Base-by-base conservation (phyloP, 2,329 filamentous ascomycete species). In the Ploettnerulaceae sp. region DNA sequence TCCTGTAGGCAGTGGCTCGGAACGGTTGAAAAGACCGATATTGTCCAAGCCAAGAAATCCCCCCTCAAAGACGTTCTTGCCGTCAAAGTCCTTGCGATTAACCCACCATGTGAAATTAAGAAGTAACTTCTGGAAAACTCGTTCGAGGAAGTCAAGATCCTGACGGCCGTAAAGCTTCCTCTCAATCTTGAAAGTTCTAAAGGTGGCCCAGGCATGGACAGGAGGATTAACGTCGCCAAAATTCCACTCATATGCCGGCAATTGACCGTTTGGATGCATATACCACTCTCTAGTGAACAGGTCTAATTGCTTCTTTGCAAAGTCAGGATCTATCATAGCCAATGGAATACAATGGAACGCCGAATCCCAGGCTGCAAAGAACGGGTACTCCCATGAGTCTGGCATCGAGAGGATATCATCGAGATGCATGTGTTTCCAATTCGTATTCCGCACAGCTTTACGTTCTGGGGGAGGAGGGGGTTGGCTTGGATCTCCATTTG, bases 91-190 rank as follows among this genome's bases (percentile, higher is more conserved):
- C 68, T 97, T 97, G 48, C 91, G 85, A 66, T 97, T 97, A 15
- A 96, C 91, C 91, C 91, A 97, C 93, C 93, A 97, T 3, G 93
- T 97, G 66, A 97, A 97, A 70, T 97, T 97, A 53, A 97, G 74
- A 18, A 97, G 73, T 50, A 97, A 69, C 67, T 97, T 97, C 64
- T 97, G 93, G 72, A 97, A 97, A 4, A 96, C 89, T 15, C 91
- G 81, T 71, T 97, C 91, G 7, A 97, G 76, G 68, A 96, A 97
- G 67, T 97, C 93, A 24, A 96, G 73, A 64, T 97, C 91, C 63
- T 96, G 89, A 25, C 88, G 82, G 31, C 91, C 93, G 60, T 96
- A 97, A 73, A 97, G 81, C 71, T 97, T 97, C 57, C 93, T 84
- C 72, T 97, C 91, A 54, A 97, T 96, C 70, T 97, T 97, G 81